A percentile compares a stretch with the other conserved stretches of the same genome.
Conservation (phyloP, 2,329 filamentous ascomycete species). For the Arachnomyces sp. region DNA sequence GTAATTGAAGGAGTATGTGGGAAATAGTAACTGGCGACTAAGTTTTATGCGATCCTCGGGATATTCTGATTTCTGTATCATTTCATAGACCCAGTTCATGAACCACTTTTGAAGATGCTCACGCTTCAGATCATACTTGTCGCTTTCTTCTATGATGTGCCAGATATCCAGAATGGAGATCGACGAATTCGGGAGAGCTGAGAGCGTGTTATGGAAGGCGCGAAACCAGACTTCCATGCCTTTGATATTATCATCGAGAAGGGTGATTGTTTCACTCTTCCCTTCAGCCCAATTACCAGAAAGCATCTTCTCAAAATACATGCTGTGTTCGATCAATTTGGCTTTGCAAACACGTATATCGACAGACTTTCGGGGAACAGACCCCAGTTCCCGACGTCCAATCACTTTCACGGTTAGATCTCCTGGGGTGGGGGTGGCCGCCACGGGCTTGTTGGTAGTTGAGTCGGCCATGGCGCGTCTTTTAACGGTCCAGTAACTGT, state of each 20-base stretch:
- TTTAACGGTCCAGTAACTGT: no score
- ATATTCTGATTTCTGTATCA: neutral
- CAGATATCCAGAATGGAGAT: neutral
- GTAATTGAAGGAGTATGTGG: neutral
- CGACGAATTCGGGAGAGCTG: neutral
- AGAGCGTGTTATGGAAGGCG: neutral
- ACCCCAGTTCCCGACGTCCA: neutral
- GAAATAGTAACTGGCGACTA: neutral
- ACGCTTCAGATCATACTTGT: constrained; percentile 3
- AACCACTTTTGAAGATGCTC: constrained; percentile 1
- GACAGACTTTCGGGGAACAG: neutral
- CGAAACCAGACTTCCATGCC: constrained; percentile 6
- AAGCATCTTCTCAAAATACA: neutral
- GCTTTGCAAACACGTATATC: neutral
- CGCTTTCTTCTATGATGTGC: neutral
- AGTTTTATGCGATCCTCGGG: neutral
- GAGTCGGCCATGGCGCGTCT: no score
- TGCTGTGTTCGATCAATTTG: neutral
- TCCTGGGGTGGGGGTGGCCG: neutral
- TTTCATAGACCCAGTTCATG: neutral
- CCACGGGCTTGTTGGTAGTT: no score
- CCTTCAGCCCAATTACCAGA: neutral
- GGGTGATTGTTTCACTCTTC: neutral
- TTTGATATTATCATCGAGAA: constrained; percentile 1
- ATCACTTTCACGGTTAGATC: neutral